A percentile compares a stretch with the other conserved stretches of the same genome.
Evolutionary conservation across 225 moss, liverwort and hornwort species (phyloP).

Genomic region (Pseudisothecium myosuroides): DNA sequence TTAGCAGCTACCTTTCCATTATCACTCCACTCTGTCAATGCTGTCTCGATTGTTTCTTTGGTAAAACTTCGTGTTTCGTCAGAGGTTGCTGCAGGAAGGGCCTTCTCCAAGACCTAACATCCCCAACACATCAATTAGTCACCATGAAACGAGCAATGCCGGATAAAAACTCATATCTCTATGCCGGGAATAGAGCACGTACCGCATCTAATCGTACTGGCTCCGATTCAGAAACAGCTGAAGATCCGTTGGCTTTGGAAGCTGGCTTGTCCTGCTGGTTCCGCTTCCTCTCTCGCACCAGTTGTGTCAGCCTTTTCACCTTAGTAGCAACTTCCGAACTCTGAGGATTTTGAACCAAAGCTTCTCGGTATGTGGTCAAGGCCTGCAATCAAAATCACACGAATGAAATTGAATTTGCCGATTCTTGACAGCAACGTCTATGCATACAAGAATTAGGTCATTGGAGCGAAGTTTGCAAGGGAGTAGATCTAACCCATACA

Average conservation of each 20-base stretch:
- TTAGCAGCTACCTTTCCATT: constrained; percentile 67
- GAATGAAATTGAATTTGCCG: background rate
- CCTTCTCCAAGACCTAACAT: constrained; percentile 39
- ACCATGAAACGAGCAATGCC: background rate
- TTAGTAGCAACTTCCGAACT: constrained; percentile 80
- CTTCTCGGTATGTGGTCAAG: constrained; percentile 64
- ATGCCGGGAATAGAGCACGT: background rate
- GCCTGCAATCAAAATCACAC: constrained; percentile 33
- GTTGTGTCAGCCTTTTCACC: constrained; percentile 75
- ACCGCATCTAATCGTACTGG: constrained; percentile 61
- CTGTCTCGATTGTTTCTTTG: constrained; percentile 60
- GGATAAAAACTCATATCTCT: background rate
- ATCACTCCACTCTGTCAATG: constrained; percentile 71
- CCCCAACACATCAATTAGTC: background rate
- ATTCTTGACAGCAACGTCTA: background rate
- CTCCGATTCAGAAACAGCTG: constrained; percentile 40
- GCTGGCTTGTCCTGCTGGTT: constrained; percentile 49
- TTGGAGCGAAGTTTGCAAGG: background rate
- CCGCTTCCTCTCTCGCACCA: constrained; percentile 87
- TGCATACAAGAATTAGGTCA: background rate
- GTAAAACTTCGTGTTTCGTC: constrained; percentile 54
- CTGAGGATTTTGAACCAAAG: constrained; percentile 65
- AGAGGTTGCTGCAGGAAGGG: constrained; percentile 37
- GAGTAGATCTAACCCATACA: background rate
- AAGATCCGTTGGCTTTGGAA: constrained; percentile 52